Evolutionary conservation across 2,329 filamentous ascomycete species (phyloP).

Genomic region (Phyllosticta ampelicida): DNA sequence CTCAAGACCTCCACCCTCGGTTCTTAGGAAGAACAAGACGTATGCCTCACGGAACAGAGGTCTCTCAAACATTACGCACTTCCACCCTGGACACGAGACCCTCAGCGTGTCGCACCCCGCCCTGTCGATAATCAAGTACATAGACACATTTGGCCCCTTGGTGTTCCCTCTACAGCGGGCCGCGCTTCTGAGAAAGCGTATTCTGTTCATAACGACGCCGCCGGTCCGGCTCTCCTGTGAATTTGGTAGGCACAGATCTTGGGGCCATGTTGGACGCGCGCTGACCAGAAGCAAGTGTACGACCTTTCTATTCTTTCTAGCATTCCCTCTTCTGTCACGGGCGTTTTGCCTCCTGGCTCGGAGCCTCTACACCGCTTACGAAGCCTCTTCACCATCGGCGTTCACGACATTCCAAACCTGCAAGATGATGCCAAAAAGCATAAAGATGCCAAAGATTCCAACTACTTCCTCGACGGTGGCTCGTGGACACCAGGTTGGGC

Average conservation of each 20-base stretch:
- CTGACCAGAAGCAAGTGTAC: conserved; percentile 58
- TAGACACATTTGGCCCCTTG: conserved; percentile 79
- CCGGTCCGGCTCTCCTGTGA: conserved; percentile 81
- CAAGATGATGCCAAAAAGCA: conserved; percentile 39
- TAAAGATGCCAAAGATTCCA: conserved; percentile 29
- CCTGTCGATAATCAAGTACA: conserved; percentile 63
- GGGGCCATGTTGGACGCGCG: no score
- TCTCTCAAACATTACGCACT: conserved; percentile 43
- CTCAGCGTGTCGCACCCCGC: conserved; percentile 77
- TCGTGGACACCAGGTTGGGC: conserved; percentile 58
- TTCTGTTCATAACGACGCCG: conserved; percentile 74
- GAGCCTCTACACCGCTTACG: conserved; percentile 54
- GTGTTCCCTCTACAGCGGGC: conserved; percentile 87
- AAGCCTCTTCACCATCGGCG: conserved; percentile 84
- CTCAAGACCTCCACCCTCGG: conserved; percentile 6
- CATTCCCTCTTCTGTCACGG: conserved; percentile 62
- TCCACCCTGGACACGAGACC: conserved; percentile 51
- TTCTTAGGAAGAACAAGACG: conserved; percentile 14
- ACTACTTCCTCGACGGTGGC: conserved; percentile 30
- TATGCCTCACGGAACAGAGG: conserved; percentile 22
- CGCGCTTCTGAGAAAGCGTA: conserved; percentile 74
- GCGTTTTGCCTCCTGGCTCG: conserved; percentile 54
- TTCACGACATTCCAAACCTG: conserved; percentile 81
- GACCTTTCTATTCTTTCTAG: conserved; percentile 87
- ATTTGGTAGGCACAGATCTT: conserved; percentile 53